phyloP scores from a whole-genome alignment of 768 basidiomycete genomes.

The Xerocomellus dryophilus region DNA sequence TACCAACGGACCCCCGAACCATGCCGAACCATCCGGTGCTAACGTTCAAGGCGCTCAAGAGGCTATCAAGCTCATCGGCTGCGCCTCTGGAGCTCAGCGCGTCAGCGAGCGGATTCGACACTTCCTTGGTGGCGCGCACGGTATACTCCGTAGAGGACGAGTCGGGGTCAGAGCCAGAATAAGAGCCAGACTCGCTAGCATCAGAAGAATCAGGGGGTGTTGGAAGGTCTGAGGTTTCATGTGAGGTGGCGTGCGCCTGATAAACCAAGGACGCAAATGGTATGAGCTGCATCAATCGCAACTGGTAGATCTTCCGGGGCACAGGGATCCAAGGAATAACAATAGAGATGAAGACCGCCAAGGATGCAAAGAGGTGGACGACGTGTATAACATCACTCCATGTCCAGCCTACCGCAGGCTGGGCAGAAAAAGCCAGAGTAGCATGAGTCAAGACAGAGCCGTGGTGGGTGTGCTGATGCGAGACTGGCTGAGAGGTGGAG shows the following conservation, averaged over 20 bases:
- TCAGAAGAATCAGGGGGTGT: slow-evolving; percentile 30
- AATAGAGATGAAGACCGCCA: slow-evolving; percentile 58
- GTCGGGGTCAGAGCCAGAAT: slow-evolving; percentile 27
- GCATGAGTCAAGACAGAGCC: slow-evolving; percentile 54
- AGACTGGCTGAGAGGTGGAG: slow-evolving; percentile 33
- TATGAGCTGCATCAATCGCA: slow-evolving; percentile 26
- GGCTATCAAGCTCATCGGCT: slow-evolving; percentile 36
- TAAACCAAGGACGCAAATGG: slow-evolving; percentile 22
- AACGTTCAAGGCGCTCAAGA: slow-evolving; percentile 42
- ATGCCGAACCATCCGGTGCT: slow-evolving; percentile 37
- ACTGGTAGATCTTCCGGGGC: slow-evolving; percentile 18
- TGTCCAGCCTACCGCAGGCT: slow-evolving; percentile 34
- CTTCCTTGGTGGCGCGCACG: slow-evolving; percentile 18
- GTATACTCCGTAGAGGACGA: slow-evolving; percentile 31
- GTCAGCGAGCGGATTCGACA: slow-evolving; percentile 16
- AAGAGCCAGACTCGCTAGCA: slow-evolving; percentile 26
- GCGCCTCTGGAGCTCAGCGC: slow-evolving; percentile 38
- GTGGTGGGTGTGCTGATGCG: slow-evolving; percentile 48
- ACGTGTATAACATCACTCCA: slow-evolving; percentile 56
- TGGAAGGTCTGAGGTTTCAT: slow-evolving; percentile 17
- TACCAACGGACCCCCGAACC: slow-evolving; percentile 26
- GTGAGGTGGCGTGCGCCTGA: neutral
- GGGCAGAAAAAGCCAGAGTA: slow-evolving; percentile 20
- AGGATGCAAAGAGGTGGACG: slow-evolving; percentile 64
- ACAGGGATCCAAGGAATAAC: slow-evolving; percentile 46